phyloP scores from a whole-genome alignment of 768 basidiomycete species.

The Tulasnella sp. region DNA sequence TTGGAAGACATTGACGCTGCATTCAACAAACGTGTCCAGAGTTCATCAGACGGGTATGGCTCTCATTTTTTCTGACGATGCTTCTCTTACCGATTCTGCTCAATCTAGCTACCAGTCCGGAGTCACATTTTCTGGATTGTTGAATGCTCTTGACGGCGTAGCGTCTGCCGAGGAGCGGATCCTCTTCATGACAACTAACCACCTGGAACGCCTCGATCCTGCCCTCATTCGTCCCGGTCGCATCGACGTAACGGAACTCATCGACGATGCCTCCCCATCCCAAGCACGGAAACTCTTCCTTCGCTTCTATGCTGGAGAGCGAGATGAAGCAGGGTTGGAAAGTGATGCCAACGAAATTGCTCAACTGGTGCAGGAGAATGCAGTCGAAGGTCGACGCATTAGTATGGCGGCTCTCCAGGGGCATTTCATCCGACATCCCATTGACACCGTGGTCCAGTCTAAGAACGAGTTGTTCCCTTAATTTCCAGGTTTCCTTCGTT shows the following conservation, averaged over 20 bases:
- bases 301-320: conserved; percentile 63
- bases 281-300: conserved; percentile 75
- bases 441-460: conserved; percentile 46
- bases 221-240: conserved; percentile 93
- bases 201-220: conserved; percentile 78
- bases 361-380: conserved; percentile 47
- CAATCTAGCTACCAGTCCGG: conserved; percentile 84
- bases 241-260: conserved; percentile 74
- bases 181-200: conserved; percentile 99
- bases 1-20: conserved; percentile 98
- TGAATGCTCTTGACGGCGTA: conserved; percentile 95
- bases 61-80: background rate
- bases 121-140: conserved; percentile 93
- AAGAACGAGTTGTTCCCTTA: conserved; percentile 39
- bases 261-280: conserved; percentile 77
- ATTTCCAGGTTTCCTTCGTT: background rate
- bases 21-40: conserved; percentile 87
- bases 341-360: conserved; percentile 34
- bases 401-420: conserved; percentile 98
- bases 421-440: conserved; percentile 73
- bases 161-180: conserved; percentile 97
- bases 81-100: background rate
- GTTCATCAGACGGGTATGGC: conserved; percentile 82
- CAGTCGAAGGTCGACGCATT: conserved; percentile 44
- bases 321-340: conserved; percentile 29